Evolutionary conservation across 176 grass and related monocot genomes (phyloP), one percentile per base, ranked within the genome.

Genomic region (Juncus effusus): DNA sequence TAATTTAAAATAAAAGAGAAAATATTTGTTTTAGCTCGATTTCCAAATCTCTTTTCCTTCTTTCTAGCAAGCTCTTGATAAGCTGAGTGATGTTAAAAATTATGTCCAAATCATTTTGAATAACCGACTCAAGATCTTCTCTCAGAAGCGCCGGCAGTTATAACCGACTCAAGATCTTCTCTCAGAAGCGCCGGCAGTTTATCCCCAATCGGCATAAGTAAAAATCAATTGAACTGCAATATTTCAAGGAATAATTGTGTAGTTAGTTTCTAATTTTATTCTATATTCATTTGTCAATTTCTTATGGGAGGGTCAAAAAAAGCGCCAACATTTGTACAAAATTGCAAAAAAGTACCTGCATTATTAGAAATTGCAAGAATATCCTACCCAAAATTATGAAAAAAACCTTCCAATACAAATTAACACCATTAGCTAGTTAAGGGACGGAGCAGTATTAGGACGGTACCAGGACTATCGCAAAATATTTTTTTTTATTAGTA

Each of bases 161-260:
- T 28, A 40, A 80, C 76, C 6, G 77, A 89, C 67, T 91, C 87
- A 51, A 96, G 87, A 68, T 88, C 87, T 84, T 96, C 87, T 53
- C 82, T 74, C 59, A 96, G 70, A 81, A 96, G 88, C 0, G 66
- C 92, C 12, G 87, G 85, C 60, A 96, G 76, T 70, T 96, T 96
- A 88, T 91, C 92, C 4, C 90, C 85, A 7, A 96, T 86, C 5
- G 82, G 87, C 92, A 91, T 86, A 7, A 96, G 85, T 42, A 96
- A 82, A 81, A 96, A 96, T 39, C 92, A 96, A 84, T 96, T 91
- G 83, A 91, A 91, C 87, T 96, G 85, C 77, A 88, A 38, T 11
- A 40, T 37, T 38, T 62, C 19, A 74, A 11, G 51, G 37, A 52
- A 74, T 9, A 51, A 74, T 28, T 28, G 19, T 28, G 19, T 28